phyloP scores from a whole-genome alignment of 805 yeast genomes.

The Saccharomycopsis schoenii region DNA sequence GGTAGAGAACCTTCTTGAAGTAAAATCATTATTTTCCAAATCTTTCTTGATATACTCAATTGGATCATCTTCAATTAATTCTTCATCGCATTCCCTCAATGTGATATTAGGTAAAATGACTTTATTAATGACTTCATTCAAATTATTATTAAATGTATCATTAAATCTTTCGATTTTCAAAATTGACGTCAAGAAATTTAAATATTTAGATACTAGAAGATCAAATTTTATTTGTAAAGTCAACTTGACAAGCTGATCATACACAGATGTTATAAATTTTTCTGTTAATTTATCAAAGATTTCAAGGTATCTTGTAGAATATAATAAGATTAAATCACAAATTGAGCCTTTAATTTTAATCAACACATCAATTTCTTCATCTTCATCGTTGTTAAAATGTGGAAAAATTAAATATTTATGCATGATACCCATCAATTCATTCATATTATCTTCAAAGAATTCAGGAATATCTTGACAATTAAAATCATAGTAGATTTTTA shows the following conservation, averaged over 20 bases:
- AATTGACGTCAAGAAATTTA: constrained; percentile 75
- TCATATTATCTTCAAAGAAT: constrained; percentile 87
- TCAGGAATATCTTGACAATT: constrained; percentile 98
- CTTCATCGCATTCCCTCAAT: constrained; percentile 82
- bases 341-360: constrained; percentile 72
- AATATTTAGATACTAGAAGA: constrained; percentile 67
- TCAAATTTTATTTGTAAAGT: constrained; percentile 74
- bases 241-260: constrained; percentile 61
- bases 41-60: constrained; percentile 87
- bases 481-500: constrained; percentile 83
- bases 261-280: constrained; percentile 69
- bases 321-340: constrained; percentile 75
- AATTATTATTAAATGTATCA: constrained; percentile 50
- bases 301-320: constrained; percentile 86
- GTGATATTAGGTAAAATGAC: constrained; percentile 83
- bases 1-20: constrained; percentile 86
- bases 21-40: constrained; percentile 89
- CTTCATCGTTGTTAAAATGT: constrained; percentile 49
- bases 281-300: constrained; percentile 73
- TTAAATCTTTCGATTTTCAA: constrained; percentile 60
- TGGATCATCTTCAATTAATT: constrained; percentile 94
- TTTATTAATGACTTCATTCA: constrained; percentile 70
- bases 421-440: constrained; percentile 65
- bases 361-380: constrained; percentile 57
- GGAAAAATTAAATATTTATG: constrained; percentile 68